These are phyloP conservation scores for Heterotrichella gracilis DNA, from an alignment of 352 stramenopile genomes.

Conservation along the genomic window DNA sequence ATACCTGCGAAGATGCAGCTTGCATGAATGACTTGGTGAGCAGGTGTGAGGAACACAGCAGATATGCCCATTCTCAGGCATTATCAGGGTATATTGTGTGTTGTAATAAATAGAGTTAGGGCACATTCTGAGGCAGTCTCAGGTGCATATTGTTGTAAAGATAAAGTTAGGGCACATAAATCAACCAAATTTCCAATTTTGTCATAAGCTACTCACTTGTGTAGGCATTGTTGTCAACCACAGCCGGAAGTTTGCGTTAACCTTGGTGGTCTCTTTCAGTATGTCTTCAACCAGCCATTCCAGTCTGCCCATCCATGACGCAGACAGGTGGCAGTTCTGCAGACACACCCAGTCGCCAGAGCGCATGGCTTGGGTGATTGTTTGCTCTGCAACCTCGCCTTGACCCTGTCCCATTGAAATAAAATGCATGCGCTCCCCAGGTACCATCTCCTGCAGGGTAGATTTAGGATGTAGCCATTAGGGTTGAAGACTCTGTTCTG, in stretches of 20 bases:
- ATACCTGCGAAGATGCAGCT: too few species aligned
- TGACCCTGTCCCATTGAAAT: slow-evolving; percentile 66
- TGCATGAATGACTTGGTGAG: too few species aligned
- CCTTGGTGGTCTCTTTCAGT: slow-evolving; percentile 25
- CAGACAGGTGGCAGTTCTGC: slow-evolving; percentile 61
- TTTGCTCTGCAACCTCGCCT: slow-evolving; percentile 45
- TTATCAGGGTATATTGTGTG: too few species aligned
- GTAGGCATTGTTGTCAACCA: slow-evolving; percentile 66
- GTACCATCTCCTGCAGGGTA: slow-evolving; percentile 43
- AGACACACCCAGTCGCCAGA: slow-evolving; percentile 64
- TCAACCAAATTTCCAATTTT: too few species aligned
- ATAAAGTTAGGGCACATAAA: too few species aligned
- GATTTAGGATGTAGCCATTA: slow-evolving; percentile 54
- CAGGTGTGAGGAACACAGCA: too few species aligned
- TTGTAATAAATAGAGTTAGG: too few species aligned
- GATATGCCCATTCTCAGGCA: too few species aligned
- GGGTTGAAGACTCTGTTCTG: too few species aligned
- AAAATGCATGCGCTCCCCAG: slow-evolving; percentile 39
- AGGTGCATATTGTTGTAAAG: too few species aligned
- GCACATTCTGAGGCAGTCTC: too few species aligned
- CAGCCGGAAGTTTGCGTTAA: slow-evolving; percentile 49
- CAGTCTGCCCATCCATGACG: slow-evolving; percentile 42
- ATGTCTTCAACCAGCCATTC: slow-evolving; percentile 47
- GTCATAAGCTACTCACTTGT: too few species aligned
- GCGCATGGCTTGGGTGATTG: slow-evolving; percentile 49